Base-by-base conservation (phyloP, 768 basidiomycete species). In the Suillus cothurnatus region DNA sequence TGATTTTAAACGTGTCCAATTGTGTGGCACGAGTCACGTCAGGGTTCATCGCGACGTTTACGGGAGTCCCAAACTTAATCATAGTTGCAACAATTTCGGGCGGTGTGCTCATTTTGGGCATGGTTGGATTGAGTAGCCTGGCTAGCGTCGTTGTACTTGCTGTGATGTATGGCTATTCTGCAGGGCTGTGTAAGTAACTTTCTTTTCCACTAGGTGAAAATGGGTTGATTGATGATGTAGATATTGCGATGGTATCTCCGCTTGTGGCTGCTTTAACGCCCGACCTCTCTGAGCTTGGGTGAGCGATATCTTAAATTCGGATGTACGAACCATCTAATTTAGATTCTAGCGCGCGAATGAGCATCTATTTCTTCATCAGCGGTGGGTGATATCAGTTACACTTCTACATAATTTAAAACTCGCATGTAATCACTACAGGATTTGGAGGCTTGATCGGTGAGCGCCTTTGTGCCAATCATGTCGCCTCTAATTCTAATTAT, bases 341-440 rank as follows among this genome's bases (percentile, higher is more conserved):
- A 19, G 41, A 15, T 17, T 3, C 28, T 47, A 76, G 75, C 32
- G 69, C 75, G 39, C 74, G 85, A 3, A 72, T 88, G 67, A 84
- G 85, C 17, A 78, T 87, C 34, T 81, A 80, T 61, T 85, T 84
- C 67, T 79, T 79, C 15, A 77, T 83, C 63, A 79, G 80, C 61
- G 81, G 84, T 84, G 34, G 50, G 77, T 66, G 60, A 31, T 63
- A 55, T 55, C 31, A 55, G 19, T 11, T 12, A 55, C 11, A 61
- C 43, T 53, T 31, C 41, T 57, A 61, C 58, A 31, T 43, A 21
- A 53, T 39, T 68, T 66, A 12, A 45, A 12, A 4, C 17, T 56
- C 47, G 34, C 45, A 39, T 12, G 1, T 23, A 7, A 14, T 11
- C n/a, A n/a, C 1, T 4, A 23, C 55, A 78, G 76, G 72, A 19